Evolutionary conservation across 2,329 filamentous ascomycete species (phyloP), one percentile per base, ranked within the genome.

Genomic region (Acrocalymma vagum): DNA sequence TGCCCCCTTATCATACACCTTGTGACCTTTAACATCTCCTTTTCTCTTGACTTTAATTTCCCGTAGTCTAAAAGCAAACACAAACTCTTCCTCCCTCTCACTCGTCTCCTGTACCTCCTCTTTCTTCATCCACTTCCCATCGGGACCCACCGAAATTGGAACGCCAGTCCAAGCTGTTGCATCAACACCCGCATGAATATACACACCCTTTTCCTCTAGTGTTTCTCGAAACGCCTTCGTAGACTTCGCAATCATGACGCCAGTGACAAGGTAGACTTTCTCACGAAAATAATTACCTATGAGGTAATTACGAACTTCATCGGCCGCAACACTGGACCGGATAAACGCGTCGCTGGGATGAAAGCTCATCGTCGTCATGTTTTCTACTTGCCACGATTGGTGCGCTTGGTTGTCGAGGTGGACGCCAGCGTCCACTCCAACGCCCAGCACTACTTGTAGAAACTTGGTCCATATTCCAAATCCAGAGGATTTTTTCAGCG

Each of bases 391-490:
- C 28, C 35, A 44, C 3, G 7, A 9, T 18, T 38, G 28, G 11
- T 31, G 16, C 10, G 28, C 17, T 4, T 13, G 20, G 11, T 33
- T 29, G 4, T 10, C 11, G 6, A n/a, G 2, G 20, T 25, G 8
- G 3, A 35, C 27, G 9, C 23, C 14, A 5, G 23, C 25, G 27
- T 46, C 42, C 10, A 11, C 34, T 10, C 42, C 34, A 5, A 46
- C 9, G 5, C 46, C 38, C 9, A 46, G n/a, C 3, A 49, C 26
- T 9, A 35, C 13, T 23, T 47, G 31, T 3, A 50, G 28, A 25
- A 50, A 50, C 4, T 34, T 40, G 6, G 42, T 39, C 46, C 46
- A 50, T 17, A 50, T 26, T 7, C 42, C 42, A n/a, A 50, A 40
- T 11, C 21, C 21, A 6, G 18, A 9, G 0, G 42, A 46, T 2